Conservation (phyloP, 2,329 filamentous ascomycete species). For the Ascochyta viciae-villosae region DNA sequence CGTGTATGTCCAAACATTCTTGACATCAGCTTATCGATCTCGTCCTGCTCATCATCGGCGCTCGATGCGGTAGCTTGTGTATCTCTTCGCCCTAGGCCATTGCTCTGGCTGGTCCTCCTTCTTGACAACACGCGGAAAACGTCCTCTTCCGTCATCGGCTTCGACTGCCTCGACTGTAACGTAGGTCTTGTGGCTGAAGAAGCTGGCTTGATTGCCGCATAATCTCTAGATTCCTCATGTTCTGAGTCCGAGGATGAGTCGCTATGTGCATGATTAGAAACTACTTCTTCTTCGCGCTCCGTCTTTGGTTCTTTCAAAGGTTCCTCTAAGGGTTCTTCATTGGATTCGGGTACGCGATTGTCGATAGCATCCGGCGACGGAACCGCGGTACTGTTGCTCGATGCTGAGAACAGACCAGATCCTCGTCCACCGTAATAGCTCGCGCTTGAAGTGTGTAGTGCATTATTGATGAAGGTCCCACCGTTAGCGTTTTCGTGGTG, state of each 20-base stretch:
- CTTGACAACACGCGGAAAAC: slow-evolving; percentile 59
- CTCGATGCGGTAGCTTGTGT: slow-evolving; percentile 34
- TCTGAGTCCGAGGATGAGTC: slow-evolving; percentile 31
- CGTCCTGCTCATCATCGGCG: slow-evolving; percentile 54
- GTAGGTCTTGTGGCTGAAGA: slow-evolving; percentile 25
- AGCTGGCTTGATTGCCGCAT: slow-evolving; percentile 31
- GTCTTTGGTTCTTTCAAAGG: not conserved
- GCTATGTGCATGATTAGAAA: slow-evolving; percentile 12
- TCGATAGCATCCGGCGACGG: slow-evolving; percentile 9
- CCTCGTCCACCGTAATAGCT: slow-evolving; percentile 21
- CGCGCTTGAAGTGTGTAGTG: slow-evolving; percentile 26
- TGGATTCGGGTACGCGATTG: not conserved
- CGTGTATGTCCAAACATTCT: slow-evolving; percentile 73
- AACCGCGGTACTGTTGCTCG: slow-evolving; percentile 22
- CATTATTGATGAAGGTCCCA: slow-evolving; percentile 28
- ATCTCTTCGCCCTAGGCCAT: slow-evolving; percentile 30
- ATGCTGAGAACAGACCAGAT: slow-evolving; percentile 16
- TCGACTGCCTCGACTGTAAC: slow-evolving; percentile 30
- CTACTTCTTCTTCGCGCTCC: slow-evolving; percentile 22
- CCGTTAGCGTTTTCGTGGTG: slow-evolving; percentile 1
- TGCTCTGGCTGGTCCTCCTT: slow-evolving; percentile 52
- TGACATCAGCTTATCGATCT: slow-evolving; percentile 69
- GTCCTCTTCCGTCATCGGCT: slow-evolving; percentile 58
- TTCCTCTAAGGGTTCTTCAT: not conserved
- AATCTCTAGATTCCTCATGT: slow-evolving; percentile 26